Conservation (phyloP, 2,329 filamentous ascomycete genomes). For the Colletotrichum zoysiae region DNA sequence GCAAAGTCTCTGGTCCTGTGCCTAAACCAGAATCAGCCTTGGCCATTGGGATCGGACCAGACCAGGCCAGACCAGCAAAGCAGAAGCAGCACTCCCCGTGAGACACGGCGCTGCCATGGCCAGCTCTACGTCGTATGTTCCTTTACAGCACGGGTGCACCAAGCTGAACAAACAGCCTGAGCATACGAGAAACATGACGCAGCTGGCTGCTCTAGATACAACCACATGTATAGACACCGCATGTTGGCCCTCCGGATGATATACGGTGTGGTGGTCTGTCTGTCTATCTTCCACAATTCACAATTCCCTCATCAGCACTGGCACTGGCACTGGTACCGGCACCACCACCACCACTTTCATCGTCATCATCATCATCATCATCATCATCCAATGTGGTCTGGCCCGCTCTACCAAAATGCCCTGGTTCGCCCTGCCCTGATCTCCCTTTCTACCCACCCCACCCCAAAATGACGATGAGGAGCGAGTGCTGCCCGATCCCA, state of each 20-base stretch:
- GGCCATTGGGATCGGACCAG: background rate
- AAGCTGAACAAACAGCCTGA: constrained; percentile 9
- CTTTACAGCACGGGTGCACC: background rate
- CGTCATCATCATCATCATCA: constrained; percentile 12
- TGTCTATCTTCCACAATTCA: constrained; percentile 23
- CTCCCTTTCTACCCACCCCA: constrained; percentile 24
- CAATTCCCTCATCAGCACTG: constrained; percentile 9
- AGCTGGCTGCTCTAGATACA: background rate
- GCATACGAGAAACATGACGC: background rate
- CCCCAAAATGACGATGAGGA: constrained; percentile 27
- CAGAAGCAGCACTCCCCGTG: background rate
- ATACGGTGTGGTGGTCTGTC: too few species aligned
- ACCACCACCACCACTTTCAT: constrained; percentile 4
- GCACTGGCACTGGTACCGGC: constrained; percentile 10
- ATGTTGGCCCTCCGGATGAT: background rate
- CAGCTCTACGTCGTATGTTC: background rate
- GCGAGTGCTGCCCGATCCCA: constrained; percentile 39
- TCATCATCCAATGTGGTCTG: constrained; percentile 22
- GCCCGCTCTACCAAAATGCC: constrained; percentile 18
- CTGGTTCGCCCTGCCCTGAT: constrained; percentile 34
- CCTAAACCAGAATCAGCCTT: constrained; percentile 25
- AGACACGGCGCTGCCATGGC: background rate
- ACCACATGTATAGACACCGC: background rate
- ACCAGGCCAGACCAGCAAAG: constrained; percentile 5
- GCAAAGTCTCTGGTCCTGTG: constrained; percentile 26